Evolutionary conservation across 805 yeast genomes (phyloP).

Genomic region (Wickerhamiella shivajii): DNA sequence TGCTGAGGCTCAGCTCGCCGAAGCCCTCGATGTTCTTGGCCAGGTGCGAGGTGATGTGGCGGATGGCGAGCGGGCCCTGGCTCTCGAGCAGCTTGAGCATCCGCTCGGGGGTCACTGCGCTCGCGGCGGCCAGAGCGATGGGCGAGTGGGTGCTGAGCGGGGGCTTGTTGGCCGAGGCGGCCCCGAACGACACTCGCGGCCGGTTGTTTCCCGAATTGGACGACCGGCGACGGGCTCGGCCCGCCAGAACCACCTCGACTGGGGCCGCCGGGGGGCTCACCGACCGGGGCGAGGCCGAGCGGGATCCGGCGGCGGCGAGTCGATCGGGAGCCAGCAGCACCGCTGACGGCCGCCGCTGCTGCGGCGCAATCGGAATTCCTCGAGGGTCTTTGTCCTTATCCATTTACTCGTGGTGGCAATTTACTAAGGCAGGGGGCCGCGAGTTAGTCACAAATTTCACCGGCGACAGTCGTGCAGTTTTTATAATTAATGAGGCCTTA

Average conservation of each 20-base stretch:
- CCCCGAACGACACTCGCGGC: background rate
- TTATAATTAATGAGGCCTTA: too few relatives aligned
- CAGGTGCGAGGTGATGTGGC: conserved; percentile 73
- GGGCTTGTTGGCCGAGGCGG: conserved; percentile 12
- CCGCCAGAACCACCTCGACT: conserved; percentile 1
- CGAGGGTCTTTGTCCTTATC: too few relatives aligned
- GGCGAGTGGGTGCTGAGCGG: conserved; percentile 56
- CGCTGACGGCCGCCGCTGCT: conserved; percentile 1
- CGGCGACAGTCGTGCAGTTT: background rate
- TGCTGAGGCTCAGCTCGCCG: conserved; percentile 64
- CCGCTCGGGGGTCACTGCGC: conserved; percentile 66
- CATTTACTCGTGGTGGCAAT: too few relatives aligned
- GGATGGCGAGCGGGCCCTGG: conserved; percentile 81
- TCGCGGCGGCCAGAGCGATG: conserved; percentile 76
- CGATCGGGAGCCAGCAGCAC: background rate
- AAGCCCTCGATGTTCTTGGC: conserved; percentile 64
- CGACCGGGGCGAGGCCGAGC: conserved; percentile 1
- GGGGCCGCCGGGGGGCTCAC: conserved; percentile 5
- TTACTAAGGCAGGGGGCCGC: too few relatives aligned
- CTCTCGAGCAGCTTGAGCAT: conserved; percentile 50
- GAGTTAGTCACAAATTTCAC: too few relatives aligned
- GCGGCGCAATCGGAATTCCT: conserved; percentile 2
- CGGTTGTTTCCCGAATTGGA: conserved; percentile 2
- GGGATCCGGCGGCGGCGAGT: conserved; percentile 1
- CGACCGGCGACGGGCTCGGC: conserved; percentile 7